Percentiles rank a stretch among this genome's conserved stretches.
Conservation (phyloP, 1,284 basidiomycete genomes). For the Lentinula novae-zelandiae region DNA sequence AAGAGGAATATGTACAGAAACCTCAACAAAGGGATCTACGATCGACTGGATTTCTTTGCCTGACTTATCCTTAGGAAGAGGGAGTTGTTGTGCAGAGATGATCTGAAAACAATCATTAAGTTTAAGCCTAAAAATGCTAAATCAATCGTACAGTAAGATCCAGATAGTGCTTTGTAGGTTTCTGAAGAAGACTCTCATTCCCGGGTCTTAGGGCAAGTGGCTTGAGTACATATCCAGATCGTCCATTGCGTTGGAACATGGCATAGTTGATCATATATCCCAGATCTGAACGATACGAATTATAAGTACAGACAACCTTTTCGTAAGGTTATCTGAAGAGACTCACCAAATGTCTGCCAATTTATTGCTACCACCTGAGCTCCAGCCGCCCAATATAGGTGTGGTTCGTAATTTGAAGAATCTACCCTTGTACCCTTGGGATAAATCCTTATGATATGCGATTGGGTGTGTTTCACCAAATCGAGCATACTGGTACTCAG, state of each 20-base stretch:
- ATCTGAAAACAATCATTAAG: constrained; percentile 39
- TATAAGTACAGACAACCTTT: not conserved
- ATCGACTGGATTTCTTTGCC: constrained; percentile 61
- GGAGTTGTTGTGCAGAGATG: constrained; percentile 93
- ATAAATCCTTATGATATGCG: constrained; percentile 86
- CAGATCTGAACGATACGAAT: constrained; percentile 51
- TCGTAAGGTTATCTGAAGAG: not conserved
- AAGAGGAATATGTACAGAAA: constrained; percentile 74
- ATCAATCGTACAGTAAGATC: constrained; percentile 55
- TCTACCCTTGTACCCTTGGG: constrained; percentile 82
- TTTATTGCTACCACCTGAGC: constrained; percentile 96
- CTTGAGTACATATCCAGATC: constrained; percentile 89
- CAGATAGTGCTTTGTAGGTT: constrained; percentile 57
- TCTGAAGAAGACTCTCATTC: constrained; percentile 56
- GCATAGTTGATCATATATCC: constrained; percentile 91
- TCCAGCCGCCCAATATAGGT: constrained; percentile 88
- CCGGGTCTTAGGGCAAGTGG: constrained; percentile 73
- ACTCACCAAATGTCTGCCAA: constrained; percentile 92
- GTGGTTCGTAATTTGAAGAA: constrained; percentile 89
- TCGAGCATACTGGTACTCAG: constrained; percentile 59
- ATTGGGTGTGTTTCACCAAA: constrained; percentile 86
- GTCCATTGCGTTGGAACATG: constrained; percentile 89
- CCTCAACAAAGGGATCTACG: constrained; percentile 77
- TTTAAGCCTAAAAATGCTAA: not conserved
- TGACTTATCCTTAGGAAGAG: constrained; percentile 63